A percentile compares a stretch with the other conserved stretches of the same genome.
These are phyloP conservation scores for Trichoderma erinaceum DNA, from an alignment of 495 filamentous ascomycete genomes.

Conservation along the genomic window DNA sequence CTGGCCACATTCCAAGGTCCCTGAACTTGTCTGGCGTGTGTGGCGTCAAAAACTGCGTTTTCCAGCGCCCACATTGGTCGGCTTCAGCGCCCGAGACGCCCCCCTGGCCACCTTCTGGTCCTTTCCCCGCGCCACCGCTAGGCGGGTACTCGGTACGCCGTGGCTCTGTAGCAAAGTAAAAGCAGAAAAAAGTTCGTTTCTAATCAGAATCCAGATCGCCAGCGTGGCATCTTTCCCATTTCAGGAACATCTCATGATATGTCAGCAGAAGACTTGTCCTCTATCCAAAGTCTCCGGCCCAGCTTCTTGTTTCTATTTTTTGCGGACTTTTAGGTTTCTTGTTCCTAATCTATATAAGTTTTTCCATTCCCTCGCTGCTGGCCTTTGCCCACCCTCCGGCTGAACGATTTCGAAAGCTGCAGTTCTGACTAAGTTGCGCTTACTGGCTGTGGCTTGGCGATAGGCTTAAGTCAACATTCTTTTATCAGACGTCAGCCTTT, in stretches of 20 bases:
- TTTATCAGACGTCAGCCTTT: background rate
- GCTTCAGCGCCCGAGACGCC: background rate
- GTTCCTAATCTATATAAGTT: background rate
- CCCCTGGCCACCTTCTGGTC: background rate
- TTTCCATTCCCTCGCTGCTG: background rate
- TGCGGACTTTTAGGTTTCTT: background rate
- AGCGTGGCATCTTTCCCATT: conserved; percentile 11
- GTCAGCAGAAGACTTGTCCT: background rate
- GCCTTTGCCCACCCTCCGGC: background rate
- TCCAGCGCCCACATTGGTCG: background rate
- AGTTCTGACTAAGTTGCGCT: background rate
- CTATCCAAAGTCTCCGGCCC: background rate
- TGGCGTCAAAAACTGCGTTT: conserved; percentile 2
- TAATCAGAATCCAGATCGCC: conserved; percentile 3
- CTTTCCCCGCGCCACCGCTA: background rate
- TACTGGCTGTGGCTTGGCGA: conserved; percentile 6
- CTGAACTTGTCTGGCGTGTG: background rate
- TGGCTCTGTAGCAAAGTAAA: background rate
- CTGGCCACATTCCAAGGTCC: background rate
- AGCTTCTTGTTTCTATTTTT: background rate
- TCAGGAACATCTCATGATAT: conserved; percentile 13
- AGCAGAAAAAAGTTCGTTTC: background rate
- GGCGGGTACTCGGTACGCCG: background rate
- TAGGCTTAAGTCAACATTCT: background rate
- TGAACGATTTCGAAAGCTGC: background rate